phyloP scores from a whole-genome alignment of 169 alveolate genomes.

The Plasmodium blacklocki region DNA sequence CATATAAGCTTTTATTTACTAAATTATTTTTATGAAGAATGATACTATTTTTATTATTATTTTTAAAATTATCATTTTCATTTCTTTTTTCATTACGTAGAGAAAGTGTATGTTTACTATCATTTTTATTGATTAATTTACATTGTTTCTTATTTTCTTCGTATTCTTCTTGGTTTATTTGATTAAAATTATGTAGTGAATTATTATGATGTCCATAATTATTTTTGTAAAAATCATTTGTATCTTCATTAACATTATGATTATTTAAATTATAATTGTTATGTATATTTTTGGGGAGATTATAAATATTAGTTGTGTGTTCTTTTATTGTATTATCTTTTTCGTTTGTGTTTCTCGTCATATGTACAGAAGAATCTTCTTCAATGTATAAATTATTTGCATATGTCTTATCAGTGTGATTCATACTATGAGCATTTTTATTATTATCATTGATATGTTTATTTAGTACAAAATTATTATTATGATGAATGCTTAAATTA shows the following conservation, averaged over 20 bases:
- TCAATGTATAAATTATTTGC: neutral
- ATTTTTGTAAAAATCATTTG: neutral
- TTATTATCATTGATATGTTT: neutral
- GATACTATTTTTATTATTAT: neutral
- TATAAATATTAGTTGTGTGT: neutral
- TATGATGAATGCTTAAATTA: neutral
- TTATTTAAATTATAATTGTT: neutral
- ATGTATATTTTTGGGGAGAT: neutral
- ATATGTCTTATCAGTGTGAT: neutral
- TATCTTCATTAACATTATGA: neutral
- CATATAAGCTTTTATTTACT: slow-evolving; percentile 59
- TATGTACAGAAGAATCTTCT: neutral
- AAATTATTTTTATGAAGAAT: slow-evolving; percentile 29
- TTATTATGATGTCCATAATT: neutral
- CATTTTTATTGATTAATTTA: neutral
- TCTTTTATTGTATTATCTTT: too few species aligned
- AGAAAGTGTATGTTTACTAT: neutral
- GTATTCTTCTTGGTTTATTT: neutral
- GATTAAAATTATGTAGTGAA: neutral
- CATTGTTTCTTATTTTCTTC: neutral
- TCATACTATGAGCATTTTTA: neutral
- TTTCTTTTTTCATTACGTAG: neutral
- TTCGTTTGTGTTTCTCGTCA: neutral
- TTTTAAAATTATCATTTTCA: neutral
- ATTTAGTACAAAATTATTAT: neutral